Evolutionary conservation across 306 rosid species (phyloP), one percentile per base, ranked within the genome.

Genomic region (Vigna reflexopilosa): DNA sequence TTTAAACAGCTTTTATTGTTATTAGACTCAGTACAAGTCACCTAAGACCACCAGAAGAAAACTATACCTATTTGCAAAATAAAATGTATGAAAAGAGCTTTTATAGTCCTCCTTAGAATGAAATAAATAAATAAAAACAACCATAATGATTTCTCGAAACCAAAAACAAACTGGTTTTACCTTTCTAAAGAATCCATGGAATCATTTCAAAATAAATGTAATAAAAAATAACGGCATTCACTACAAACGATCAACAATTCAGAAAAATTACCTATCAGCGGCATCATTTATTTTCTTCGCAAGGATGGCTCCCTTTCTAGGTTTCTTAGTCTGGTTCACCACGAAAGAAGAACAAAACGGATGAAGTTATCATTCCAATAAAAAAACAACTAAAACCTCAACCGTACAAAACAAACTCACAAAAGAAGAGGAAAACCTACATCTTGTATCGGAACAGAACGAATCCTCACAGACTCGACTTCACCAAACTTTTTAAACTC

Each of bases 401-500:
- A 55, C 13, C 19, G 44, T 34, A 32, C 52, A 7, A 67, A 77
- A 10, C 19, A 48, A 26, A 56, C 40, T 49, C 0, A 77, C 9
- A 34, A 22, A 51, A 65, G 6, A 36, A 72, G n/a, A 42, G 34
- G 17, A 82, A 78, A 2, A 88, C 98, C 83, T 86, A 95, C 99
- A 82, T 95, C 97, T 62, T 84, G 70, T 49, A 95, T 28, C 2
- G 98, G 98, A 57, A 95, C 90, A n/a, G 98, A 95, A 5, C 99
- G 98, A 79, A 93, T 84, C 89, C 99, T 95, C 61, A 95, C 93
- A 22, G 98, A 93, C 61, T 95, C 97, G 26, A 95, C 91, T 84
- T 95, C 99, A 11, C 98, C 99, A 80, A 91, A 95, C 50, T 85
- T 83, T 83, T 73, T 79, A 67, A 95, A 95, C 75, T 95, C 98